Conservation (phyloP, 805 yeast species). For the Suhomyces prunicola region DNA sequence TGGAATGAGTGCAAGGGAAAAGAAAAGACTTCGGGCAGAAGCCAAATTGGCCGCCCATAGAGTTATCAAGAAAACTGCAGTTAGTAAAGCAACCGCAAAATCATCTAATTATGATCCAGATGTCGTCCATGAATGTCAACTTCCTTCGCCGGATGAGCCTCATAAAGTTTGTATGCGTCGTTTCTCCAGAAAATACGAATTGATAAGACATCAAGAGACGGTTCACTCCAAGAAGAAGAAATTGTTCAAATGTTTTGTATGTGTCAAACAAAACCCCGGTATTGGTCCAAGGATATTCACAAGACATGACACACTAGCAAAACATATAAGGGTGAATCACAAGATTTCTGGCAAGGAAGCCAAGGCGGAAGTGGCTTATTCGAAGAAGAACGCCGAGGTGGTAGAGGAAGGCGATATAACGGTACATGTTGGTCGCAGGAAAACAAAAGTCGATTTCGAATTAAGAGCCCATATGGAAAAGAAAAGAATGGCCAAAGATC, state of each 20-base stretch:
- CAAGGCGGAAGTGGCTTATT: constrained; percentile 44
- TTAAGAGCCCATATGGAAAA: constrained; percentile 44
- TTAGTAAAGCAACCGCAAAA: constrained; percentile 22
- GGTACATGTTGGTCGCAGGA: constrained; percentile 44
- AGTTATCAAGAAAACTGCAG: constrained; percentile 24
- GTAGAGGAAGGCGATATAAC: constrained; percentile 49
- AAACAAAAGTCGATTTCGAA: constrained; percentile 46
- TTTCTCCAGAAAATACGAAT: constrained; percentile 71
- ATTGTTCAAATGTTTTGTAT: constrained; percentile 79
- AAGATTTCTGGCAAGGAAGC: constrained; percentile 46
- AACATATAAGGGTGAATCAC: constrained; percentile 66
- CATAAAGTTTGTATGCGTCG: constrained; percentile 39
- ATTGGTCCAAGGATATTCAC: constrained; percentile 76
- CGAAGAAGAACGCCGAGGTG: constrained; percentile 45
- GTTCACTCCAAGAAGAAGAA: constrained; percentile 88
- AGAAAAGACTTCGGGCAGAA: constrained; percentile 19
- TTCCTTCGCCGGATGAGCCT: constrained; percentile 44
- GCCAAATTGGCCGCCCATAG: constrained; percentile 27
- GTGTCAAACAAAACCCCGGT: constrained; percentile 65
- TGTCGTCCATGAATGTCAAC: constrained; percentile 45
- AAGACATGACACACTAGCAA: constrained; percentile 88
- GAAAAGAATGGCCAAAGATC: constrained; percentile 18
- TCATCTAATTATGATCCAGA: constrained; percentile 47
- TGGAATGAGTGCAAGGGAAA: constrained; percentile 15
- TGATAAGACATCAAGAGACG: constrained; percentile 93